Percentiles rank a stretch among this genome's conserved stretches.
Conservation (phyloP, 768 basidiomycete genomes). For the Russula olivacea region DNA sequence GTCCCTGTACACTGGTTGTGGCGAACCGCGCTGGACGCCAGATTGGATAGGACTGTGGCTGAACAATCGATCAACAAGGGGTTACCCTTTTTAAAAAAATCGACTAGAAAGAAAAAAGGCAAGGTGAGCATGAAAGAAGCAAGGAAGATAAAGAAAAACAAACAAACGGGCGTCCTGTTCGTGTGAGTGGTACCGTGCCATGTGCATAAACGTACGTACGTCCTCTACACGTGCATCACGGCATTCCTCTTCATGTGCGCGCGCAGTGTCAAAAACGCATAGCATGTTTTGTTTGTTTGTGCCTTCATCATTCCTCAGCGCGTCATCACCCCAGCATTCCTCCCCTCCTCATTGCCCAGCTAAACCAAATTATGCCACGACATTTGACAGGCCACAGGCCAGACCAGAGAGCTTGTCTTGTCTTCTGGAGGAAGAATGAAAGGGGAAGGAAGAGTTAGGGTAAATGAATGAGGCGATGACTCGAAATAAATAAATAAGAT, state of each 20-base stretch:
- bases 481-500: no score
- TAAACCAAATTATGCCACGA: no score
- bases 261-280: conserved; percentile 7
- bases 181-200: neutral
- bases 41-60: conserved; percentile 1
- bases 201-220: neutral
- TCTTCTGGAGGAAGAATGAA: no score
- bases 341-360: neutral
- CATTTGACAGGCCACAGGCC: neutral
- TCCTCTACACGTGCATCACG: conserved; percentile 2
- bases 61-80: conserved; percentile 13
- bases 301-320: neutral
- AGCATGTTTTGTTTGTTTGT: neutral
- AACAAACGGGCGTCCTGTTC: neutral
- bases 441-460: no score
- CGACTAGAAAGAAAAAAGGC: neutral
- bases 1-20: neutral
- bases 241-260: neutral
- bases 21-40: neutral
- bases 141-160: neutral
- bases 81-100: neutral
- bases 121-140: neutral
- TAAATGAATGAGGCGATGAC: no score
- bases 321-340: neutral
- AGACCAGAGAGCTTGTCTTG: no score